Percentiles rank a stretch among this genome's conserved stretches.
Evolutionary conservation across 2,329 filamentous ascomycete genomes (phyloP).

Genomic region (Claviceps purpurea): DNA sequence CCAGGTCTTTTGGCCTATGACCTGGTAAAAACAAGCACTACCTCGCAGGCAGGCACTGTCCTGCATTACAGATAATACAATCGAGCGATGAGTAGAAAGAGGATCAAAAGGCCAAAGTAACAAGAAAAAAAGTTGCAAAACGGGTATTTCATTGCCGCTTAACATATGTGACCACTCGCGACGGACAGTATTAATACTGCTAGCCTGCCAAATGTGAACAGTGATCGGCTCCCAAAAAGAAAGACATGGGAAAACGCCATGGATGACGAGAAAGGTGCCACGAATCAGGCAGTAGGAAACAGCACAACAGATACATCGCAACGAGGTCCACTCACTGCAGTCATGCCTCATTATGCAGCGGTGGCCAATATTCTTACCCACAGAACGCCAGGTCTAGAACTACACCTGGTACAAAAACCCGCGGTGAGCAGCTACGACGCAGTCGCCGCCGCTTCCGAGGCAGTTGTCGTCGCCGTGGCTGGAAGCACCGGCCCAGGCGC

Average conservation of each 20-base stretch:
- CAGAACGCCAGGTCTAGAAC: not conserved
- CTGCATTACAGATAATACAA: not conserved
- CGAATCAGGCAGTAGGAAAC: not conserved
- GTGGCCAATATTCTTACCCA: not conserved
- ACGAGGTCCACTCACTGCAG: not conserved
- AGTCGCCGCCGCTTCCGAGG: slow-evolving; percentile 5
- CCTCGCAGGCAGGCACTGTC: not conserved
- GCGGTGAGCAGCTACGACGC: not conserved
- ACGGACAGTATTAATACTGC: too few species aligned
- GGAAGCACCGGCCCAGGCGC: slow-evolving; percentile 8
- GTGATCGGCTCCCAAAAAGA: not conserved
- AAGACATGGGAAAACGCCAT: not conserved
- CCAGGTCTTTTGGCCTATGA: too few species aligned
- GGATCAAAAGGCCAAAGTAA: not conserved
- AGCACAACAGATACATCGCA: not conserved
- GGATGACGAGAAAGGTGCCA: not conserved
- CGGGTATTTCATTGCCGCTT: not conserved
- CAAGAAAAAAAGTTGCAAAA: not conserved
- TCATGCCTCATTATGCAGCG: not conserved
- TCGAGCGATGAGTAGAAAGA: not conserved
- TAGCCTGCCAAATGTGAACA: too few species aligned
- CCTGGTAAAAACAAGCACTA: not conserved
- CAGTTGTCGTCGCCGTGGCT: slow-evolving; percentile 8
- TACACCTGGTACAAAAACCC: too few species aligned
- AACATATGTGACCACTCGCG: not conserved